These are phyloP conservation scores for Aeschynomene evenia DNA, from an alignment of 306 rosid species.

Conservation along the genomic window DNA sequence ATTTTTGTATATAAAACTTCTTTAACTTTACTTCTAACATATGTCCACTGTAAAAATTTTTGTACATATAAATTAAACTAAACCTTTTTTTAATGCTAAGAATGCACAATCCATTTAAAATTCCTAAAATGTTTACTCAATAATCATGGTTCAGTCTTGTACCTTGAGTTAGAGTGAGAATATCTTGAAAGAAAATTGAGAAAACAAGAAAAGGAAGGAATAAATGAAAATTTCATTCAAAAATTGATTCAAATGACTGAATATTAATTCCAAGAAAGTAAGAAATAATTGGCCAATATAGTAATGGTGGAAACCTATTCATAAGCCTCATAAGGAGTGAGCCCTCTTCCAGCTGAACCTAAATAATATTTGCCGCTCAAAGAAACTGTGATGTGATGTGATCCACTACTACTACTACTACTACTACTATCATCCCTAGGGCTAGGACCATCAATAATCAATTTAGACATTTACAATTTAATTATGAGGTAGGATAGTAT, in stretches of 20 bases:
- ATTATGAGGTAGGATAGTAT: slow-evolving; percentile 50
- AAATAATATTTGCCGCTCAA: slow-evolving; percentile 40
- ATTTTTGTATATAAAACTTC: too few species aligned
- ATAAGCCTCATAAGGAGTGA: slow-evolving; percentile 42
- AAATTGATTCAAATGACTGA: slow-evolving; percentile 15
- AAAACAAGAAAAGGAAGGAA: neutral
- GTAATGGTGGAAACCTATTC: slow-evolving; percentile 36
- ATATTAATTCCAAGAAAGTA: slow-evolving; percentile 33
- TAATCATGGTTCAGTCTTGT: neutral
- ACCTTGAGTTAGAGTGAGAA: neutral
- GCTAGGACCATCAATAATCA: slow-evolving; percentile 51
- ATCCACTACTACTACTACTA: slow-evolving; percentile 58
- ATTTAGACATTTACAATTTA: slow-evolving; percentile 54
- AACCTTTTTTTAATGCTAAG: too few species aligned
- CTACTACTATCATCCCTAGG: too few species aligned
- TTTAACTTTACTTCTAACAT: too few species aligned
- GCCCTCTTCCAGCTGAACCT: slow-evolving; percentile 40
- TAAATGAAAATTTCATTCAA: neutral
- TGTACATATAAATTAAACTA: too few species aligned
- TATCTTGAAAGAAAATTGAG: neutral
- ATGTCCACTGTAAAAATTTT: too few species aligned
- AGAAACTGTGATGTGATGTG: slow-evolving; percentile 53
- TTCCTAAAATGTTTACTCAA: neutral
- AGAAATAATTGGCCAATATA: slow-evolving; percentile 21
- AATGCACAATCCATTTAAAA: too few species aligned